Percentiles rank a stretch among this genome's conserved stretches.
Conservation (phyloP, 345 rosid species). For the Gossypium sturtianum region DNA sequence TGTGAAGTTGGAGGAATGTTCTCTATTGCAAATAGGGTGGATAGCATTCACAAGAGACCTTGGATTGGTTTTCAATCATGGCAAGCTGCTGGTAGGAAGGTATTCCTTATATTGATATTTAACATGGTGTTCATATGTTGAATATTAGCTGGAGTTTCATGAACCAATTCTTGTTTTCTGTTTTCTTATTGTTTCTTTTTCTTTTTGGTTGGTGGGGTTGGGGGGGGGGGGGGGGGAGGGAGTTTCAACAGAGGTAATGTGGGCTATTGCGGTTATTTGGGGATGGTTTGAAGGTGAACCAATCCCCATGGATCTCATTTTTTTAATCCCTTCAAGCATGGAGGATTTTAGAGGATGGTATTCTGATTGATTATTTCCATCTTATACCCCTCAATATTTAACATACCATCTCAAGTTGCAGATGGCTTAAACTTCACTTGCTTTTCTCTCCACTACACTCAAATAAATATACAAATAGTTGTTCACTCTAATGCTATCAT, state of each 20-base stretch:
- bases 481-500: neutral
- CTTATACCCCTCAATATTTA: neutral
- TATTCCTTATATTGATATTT: slow-evolving; percentile 29
- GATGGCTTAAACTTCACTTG: neutral
- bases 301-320: neutral
- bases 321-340: neutral
- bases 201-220: neutral
- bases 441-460: neutral
- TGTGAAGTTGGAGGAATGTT: slow-evolving; percentile 99
- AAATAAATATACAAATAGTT: neutral
- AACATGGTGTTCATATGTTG: neutral
- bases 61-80: slow-evolving; percentile 99
- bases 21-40: slow-evolving; percentile 83
- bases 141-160: neutral
- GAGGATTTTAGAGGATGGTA: neutral
- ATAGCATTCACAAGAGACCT: slow-evolving; percentile 86
- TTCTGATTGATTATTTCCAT: neutral
- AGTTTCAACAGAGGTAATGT: neutral
- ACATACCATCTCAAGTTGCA: neutral
- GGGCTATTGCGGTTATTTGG: neutral
- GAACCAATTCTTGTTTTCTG: neutral
- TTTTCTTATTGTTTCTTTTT: neutral
- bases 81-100: slow-evolving; percentile 97
- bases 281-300: neutral
- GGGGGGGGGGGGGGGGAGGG: neutral